Evolutionary conservation across 2,329 filamentous ascomycete genomes (phyloP).

Genomic region (Orbilia javanica): DNA sequence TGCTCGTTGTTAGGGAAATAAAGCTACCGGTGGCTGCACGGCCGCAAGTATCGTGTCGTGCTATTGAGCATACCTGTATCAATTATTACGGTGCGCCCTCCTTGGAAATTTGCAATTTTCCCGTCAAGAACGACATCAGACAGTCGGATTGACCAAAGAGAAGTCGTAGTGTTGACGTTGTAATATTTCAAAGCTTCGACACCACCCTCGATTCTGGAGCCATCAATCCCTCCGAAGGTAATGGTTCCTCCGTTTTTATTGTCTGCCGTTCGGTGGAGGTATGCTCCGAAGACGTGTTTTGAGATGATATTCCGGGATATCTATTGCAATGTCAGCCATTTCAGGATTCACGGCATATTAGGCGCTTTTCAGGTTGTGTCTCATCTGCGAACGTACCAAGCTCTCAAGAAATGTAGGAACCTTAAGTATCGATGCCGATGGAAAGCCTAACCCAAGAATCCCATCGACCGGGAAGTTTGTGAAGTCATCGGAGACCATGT

Average conservation of each 20-base stretch:
- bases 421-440: slow-evolving; percentile 66
- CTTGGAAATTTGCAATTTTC: slow-evolving; percentile 69
- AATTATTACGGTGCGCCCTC: slow-evolving; percentile 69
- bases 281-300: slow-evolving; percentile 32
- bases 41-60: background rate
- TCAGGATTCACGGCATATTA: background rate
- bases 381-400: slow-evolving; percentile 71
- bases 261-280: slow-evolving; percentile 76
- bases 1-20: background rate
- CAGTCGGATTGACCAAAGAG: slow-evolving; percentile 80
- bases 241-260: slow-evolving; percentile 79
- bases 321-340: background rate
- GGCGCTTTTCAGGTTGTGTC: background rate
- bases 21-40: background rate
- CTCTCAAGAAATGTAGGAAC: slow-evolving; percentile 77
- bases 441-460: slow-evolving; percentile 81
- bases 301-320: slow-evolving; percentile 38
- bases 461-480: slow-evolving; percentile 85
- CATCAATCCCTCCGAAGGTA: slow-evolving; percentile 79
- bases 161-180: slow-evolving; percentile 68
- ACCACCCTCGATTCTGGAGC: slow-evolving; percentile 71
- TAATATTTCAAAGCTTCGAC: slow-evolving; percentile 77
- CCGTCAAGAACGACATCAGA: slow-evolving; percentile 76
- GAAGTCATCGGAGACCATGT: slow-evolving; percentile 80
- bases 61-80: slow-evolving; percentile 83